A percentile compares a stretch with the other conserved stretches of the same genome.
These are phyloP conservation scores for Helicocarpus griseus DNA, from an alignment of 2,329 filamentous ascomycete genomes.

Conservation along the genomic window DNA sequence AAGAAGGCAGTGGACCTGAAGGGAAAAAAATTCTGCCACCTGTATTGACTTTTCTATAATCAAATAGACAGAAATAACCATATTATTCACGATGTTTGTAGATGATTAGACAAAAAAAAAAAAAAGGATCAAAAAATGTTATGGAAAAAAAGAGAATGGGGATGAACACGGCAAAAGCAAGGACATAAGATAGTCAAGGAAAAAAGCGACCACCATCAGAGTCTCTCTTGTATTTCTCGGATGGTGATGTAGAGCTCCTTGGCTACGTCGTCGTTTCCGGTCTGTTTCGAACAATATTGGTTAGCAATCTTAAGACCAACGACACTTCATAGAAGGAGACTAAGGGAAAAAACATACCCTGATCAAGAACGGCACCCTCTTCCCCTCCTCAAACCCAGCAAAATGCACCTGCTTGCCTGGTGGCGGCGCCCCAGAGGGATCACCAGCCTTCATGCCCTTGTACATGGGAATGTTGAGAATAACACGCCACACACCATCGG, in stretches of 20 bases:
- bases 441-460: conserved; percentile 68
- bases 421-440: conserved; percentile 52
- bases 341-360: conserved; percentile 37
- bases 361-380: conserved; percentile 44
- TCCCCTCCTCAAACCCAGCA: conserved; percentile 45
- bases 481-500: conserved; percentile 78
- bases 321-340: conserved; percentile 4
- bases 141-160: not conserved
- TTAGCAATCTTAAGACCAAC: too few relatives aligned
- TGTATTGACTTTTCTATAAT: too few relatives aligned
- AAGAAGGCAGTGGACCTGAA: too few relatives aligned
- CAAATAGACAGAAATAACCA: too few relatives aligned
- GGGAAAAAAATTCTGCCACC: not conserved
- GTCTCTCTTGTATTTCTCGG: conserved; percentile 28
- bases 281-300: too few relatives aligned
- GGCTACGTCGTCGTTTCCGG: conserved; percentile 35
- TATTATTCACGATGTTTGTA: too few relatives aligned
- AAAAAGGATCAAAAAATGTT: not conserved
- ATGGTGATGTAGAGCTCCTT: conserved; percentile 40
- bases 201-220: conserved; percentile 23
- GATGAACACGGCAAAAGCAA: not conserved
- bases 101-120: not conserved
- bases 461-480: conserved; percentile 77
- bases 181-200: not conserved
- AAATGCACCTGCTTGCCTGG: conserved; percentile 62